Percentiles rank a stretch among this genome's conserved stretches.
phyloP scores from a whole-genome alignment of 768 basidiomycete species.

The Boletus insuetus region DNA sequence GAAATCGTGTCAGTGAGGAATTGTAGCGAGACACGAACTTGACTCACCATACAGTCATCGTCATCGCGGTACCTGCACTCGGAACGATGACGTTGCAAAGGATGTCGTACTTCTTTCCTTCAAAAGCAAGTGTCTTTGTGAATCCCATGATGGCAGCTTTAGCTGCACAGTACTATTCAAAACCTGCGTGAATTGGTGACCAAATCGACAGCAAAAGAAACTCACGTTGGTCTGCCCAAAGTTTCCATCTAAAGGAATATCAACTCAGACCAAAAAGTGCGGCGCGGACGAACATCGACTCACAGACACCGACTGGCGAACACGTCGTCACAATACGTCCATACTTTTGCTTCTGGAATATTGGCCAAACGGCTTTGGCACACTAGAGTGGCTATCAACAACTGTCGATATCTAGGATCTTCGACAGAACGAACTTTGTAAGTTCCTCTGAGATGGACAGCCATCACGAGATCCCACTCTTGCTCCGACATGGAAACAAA shows the following conservation, averaged over 20 bases:
- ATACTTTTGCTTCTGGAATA: slow-evolving; percentile 95
- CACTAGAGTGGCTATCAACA: slow-evolving; percentile 49
- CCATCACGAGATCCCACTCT: slow-evolving; percentile 93
- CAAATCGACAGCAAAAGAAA: neutral
- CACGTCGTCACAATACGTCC: slow-evolving; percentile 95
- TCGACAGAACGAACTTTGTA: slow-evolving; percentile 59
- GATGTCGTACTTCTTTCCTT: slow-evolving; percentile 91
- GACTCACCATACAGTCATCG: slow-evolving; percentile 66
- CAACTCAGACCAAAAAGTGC: neutral
- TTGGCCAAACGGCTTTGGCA: slow-evolving; percentile 92
- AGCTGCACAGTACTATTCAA: slow-evolving; percentile 76
- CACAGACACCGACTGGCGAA: slow-evolving; percentile 90
- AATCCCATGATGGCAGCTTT: slow-evolving; percentile 91
- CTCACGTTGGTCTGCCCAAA: slow-evolving; percentile 89
- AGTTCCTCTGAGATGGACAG: slow-evolving; percentile 87
- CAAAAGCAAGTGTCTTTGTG: slow-evolving; percentile 86
- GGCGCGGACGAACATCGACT: slow-evolving; percentile 29
- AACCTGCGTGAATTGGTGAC: neutral
- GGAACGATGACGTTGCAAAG: slow-evolving; percentile 86
- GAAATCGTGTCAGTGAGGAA: neutral
- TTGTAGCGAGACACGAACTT: neutral
- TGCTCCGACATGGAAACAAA: slow-evolving; percentile 85
- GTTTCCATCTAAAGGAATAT: slow-evolving; percentile 69
- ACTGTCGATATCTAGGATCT: neutral
- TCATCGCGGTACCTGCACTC: slow-evolving; percentile 90